Conservation (phyloP, 2,329 filamentous ascomycete species). For the Calonectria fujianensis region DNA sequence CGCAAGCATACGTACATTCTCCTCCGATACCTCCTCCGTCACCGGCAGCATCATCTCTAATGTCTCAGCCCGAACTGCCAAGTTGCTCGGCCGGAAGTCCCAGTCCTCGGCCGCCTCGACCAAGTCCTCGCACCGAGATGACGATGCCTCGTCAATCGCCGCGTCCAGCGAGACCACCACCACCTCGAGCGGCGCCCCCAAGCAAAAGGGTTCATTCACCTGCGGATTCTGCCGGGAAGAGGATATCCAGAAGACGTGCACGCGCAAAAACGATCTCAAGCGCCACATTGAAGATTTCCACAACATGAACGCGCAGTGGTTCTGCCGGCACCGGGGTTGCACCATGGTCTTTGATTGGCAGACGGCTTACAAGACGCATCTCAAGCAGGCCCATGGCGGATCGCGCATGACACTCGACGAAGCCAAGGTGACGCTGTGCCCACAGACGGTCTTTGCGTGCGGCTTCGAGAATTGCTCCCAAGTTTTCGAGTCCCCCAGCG, state of each 20-base stretch:
- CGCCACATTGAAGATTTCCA: conserved; percentile 70
- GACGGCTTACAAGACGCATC: conserved; percentile 67
- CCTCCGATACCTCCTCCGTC: conserved; percentile 63
- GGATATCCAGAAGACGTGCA: conserved; percentile 65
- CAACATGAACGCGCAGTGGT: conserved; percentile 68
- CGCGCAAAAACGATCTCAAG: conserved; percentile 69
- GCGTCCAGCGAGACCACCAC: conserved; percentile 51
- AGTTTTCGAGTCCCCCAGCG: conserved; percentile 66
- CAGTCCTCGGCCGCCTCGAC: conserved; percentile 51
- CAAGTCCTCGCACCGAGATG: conserved; percentile 47
- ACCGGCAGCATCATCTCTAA: conserved; percentile 64
- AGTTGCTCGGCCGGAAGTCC: conserved; percentile 57
- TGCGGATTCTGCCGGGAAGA: conserved; percentile 66
- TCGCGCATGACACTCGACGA: conserved; percentile 64
- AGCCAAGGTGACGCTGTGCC: conserved; percentile 65
- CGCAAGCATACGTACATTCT: conserved; percentile 61
- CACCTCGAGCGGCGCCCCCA: conserved; percentile 53
- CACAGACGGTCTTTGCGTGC: conserved; percentile 69
- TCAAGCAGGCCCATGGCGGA: conserved; percentile 66
- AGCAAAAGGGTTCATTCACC: conserved; percentile 63
- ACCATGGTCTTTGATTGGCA: conserved; percentile 68
- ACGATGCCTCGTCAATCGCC: conserved; percentile 50
- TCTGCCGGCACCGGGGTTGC: conserved; percentile 66
- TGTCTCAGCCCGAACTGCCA: conserved; percentile 62
- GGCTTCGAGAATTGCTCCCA: conserved; percentile 66